Percentiles rank a stretch among this genome's conserved stretches.
phyloP scores from a whole-genome alignment of 352 stramenopile genomes.

The Pythium sp. region DNA sequence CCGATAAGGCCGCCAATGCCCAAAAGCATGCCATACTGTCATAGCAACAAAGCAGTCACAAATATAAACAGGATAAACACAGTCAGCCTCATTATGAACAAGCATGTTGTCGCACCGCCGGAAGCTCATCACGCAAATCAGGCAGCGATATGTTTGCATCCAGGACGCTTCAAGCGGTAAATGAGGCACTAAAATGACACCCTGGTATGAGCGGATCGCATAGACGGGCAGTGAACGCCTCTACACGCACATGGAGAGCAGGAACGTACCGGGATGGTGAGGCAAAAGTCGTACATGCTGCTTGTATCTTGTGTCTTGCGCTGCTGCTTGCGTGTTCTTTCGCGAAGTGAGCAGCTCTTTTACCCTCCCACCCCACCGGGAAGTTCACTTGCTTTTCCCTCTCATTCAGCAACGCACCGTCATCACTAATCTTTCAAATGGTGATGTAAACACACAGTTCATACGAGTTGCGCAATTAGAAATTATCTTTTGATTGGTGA shows the following conservation, averaged over 20 bases:
- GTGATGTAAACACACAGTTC: not conserved
- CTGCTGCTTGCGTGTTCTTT: not conserved
- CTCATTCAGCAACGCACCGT: not conserved
- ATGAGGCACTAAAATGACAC: not conserved
- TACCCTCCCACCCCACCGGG: not conserved
- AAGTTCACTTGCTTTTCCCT: not conserved
- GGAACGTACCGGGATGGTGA: slow-evolving; percentile 78
- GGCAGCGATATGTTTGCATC: not conserved
- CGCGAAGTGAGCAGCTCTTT: slow-evolving; percentile 3
- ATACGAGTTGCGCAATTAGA: not conserved
- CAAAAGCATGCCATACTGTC: slow-evolving; percentile 72
- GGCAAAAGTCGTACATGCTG: slow-evolving; percentile 86
- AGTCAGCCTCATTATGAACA: not conserved
- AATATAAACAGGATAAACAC: slow-evolving; percentile 4
- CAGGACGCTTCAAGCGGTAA: slow-evolving; percentile 1
- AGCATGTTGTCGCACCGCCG: not conserved
- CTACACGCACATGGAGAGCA: not conserved
- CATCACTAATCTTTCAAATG: not conserved
- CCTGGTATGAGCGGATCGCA: not conserved
- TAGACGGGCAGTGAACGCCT: not conserved
- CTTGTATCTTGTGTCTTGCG: not conserved
- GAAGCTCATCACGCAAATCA: not conserved
- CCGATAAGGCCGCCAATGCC: slow-evolving; percentile 67
- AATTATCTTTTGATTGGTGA: not conserved
- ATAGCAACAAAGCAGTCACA: not conserved